Evolutionary conservation across 2,329 filamentous ascomycete genomes (phyloP).

Genomic region (Fusarium lyarnte): DNA sequence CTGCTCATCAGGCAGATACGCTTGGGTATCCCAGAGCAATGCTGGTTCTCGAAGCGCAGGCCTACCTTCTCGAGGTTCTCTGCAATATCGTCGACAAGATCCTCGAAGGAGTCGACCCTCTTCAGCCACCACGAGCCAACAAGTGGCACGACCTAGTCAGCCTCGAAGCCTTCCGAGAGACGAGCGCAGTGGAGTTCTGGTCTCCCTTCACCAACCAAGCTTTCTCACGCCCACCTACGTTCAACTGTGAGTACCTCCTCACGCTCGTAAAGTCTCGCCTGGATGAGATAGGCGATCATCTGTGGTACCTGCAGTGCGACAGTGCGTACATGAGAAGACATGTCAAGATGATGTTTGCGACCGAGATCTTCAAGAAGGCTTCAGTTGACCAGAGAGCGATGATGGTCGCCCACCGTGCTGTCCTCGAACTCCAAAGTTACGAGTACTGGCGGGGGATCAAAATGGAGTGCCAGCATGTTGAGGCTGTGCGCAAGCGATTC

Average conservation of each 20-base stretch:
- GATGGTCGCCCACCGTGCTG: fast-evolving
- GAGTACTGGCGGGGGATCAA: not conserved
- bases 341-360: fast-evolving
- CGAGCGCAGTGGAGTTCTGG: fast-evolving
- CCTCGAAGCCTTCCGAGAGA: not conserved
- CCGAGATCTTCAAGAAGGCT: not conserved
- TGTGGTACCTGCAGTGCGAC: not conserved
- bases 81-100: not conserved
- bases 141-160: not conserved
- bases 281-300: fast-evolving
- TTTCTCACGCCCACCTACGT: fast-evolving
- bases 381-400: fast-evolving
- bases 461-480: fast-evolving
- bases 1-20: fast-evolving
- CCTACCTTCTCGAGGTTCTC: fast-evolving
- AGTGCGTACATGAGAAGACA: fast-evolving
- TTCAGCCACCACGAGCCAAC: fast-evolving
- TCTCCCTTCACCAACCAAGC: not conserved
- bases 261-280: fast-evolving
- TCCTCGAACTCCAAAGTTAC: fast-evolving
- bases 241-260: fast-evolving
- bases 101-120: not conserved
- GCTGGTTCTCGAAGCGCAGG: fast-evolving
- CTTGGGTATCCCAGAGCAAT: not conserved
- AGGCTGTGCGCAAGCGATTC: fast-evolving